Base-by-base conservation (phyloP, 257 asterid genomes). In the Rhazya stricta region DNA sequence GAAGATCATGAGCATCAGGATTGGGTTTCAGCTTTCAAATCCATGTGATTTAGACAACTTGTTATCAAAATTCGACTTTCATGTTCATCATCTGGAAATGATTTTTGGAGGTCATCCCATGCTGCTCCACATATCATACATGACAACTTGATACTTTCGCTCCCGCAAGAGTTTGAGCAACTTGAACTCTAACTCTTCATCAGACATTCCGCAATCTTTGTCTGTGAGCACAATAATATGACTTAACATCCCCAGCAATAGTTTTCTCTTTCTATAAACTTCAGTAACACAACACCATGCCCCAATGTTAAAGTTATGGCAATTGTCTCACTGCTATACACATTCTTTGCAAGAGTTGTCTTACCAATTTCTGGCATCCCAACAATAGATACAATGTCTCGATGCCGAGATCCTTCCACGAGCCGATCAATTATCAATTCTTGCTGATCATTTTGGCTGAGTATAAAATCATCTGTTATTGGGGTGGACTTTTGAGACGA, bases 21-120 rank as follows among this genome's bases (percentile, higher is more conserved):
- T 72, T 72, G 29, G 70, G 75, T 63, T 54, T 54, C 73, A 37
- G 70, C 78, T 63, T 54, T 54, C 73, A 27, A n/a, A 54, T 41
- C 76, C 68, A 75, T 77, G 39, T 15, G 53, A 21, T 0, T 5
- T 0, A 6, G 45, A 45, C 81, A 78, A 30, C 82, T 76, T 5
- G 81, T 82, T n/a, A 82, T 2, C 48, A 82, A 43, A 60, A 82
- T 32, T 82, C 77, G 76, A 34, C 85, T 80, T 32, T 73, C 36
- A 11, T 4, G 0, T 5, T 0, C 0, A 18, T 0, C 0, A 51
- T 61, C 0, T 8, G 70, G 82, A 8, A 78, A 67, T 78, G 41
- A 71, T n/a, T 0, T 0, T 67, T 0, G 0, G 45, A 82, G 29
- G 0, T 15, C 10, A 13, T 72, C 1, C 79, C 77, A 80, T n/a